Evolutionary conservation across 2,329 filamentous ascomycete genomes (phyloP), one percentile per base, ranked within the genome.

Genomic region (Ceratocystis cacaofunesta): DNA sequence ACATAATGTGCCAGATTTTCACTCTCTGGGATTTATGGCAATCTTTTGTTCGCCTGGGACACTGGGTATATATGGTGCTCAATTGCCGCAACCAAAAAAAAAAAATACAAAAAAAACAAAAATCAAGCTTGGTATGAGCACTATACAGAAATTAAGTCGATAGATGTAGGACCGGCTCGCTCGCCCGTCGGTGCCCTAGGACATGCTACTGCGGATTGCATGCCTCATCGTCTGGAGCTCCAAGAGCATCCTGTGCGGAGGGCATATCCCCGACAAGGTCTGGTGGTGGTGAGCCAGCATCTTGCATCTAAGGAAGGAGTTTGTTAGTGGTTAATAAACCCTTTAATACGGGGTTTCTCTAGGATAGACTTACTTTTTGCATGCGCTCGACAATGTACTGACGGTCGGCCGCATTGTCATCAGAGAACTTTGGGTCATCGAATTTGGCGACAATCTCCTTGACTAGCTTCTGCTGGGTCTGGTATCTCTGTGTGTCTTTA

Each of bases 331-430:
- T 7, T 30, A 5, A 30, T 30, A 7, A 19, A 1, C 10, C n/a
- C 7, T 3, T 19, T 10, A 12, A 2, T 8, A 19, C 7, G 10
- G n/a, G 1, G 3, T 3, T 48, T 60, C 7, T 22, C 17, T 58
- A 28, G 73, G 5, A 5, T 7, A 15, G 28, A 65, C 81, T 74
- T 75, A 96, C 92, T 85, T 92, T 92, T 75, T 97, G 92, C 94
- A 99, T 99, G 73, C 87, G 87, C 72, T 96, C 92, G 69, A 96
- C 92, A 71, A 99, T 94, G 75, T 91, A 96, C 73, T 95, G 90
- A 68, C 92, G 81, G 75, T 95, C 90, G 58, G 83, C 80, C 15
- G 87, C 77, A 73, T 95, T 92, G 12, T 87, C 83, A 77, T 99
- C 94, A 60, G 84, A 84, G 74, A 95, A 99, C 0, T 81, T 84